Base-by-base conservation (phyloP, 176 grass and related monocot genomes). In the Microstegium vimineum region DNA sequence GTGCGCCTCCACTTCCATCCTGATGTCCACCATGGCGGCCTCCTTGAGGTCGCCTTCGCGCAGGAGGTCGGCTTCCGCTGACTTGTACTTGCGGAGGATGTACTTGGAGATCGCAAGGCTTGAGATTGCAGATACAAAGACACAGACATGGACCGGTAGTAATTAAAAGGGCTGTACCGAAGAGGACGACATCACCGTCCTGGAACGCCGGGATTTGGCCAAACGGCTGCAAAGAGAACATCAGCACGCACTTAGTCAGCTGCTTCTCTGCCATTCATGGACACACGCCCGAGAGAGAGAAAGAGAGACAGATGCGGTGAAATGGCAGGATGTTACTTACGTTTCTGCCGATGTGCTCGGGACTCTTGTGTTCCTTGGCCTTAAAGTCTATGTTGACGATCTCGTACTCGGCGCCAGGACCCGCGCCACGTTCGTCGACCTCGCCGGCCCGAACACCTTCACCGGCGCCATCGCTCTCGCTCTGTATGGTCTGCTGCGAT, bases 341-440 rank as follows among this genome's bases (percentile, higher is more conserved):
- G 67, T 88, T 88, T 56, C 73, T 42, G 13, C 40, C 65, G 15
- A 88, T 65, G 74, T 83, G 79, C 3, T 52, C 72, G 75, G 86
- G 74, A 33, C 73, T 15, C 52, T 84, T 87, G 43, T 62, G 79
- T 34, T 87, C 79, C 28, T 20, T 61, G 70, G 60, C 51, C 33
- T 1, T 16, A 30, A 87, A 45, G 46, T 87, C 25, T 30, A 87
- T n/a, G 16, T 36, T 18, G 22, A 87, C 70, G 16, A 87, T 2
- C 79, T 87, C 85, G 62, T 87, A 87, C 6, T 87, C 85, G 26
- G 45, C 71, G 20, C 79, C 28, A 87, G 54, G 28, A 87, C 85
- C 25, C 79, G 78, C 56, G 38, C 57, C 31, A 87, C 77, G 61
- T 77, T 77, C 17, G 28, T 54, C 10, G 71, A 87, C 41, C 42